Conservation (phyloP, 2,329 filamentous ascomycete genomes). For the Dichotomopilus funicola region DNA sequence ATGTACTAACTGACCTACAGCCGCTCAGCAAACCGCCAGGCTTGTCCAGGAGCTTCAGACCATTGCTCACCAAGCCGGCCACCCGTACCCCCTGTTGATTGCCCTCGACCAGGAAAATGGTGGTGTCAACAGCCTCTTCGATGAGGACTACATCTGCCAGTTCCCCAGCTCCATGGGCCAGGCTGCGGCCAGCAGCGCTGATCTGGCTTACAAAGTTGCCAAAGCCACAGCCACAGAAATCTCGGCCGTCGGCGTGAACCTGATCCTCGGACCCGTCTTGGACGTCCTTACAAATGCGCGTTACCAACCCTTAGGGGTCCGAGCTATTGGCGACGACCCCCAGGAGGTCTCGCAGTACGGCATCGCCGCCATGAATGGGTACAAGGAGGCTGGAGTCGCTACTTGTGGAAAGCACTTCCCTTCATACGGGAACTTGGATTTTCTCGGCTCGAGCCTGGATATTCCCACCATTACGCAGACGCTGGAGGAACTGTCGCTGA, state of each 20-base stretch:
- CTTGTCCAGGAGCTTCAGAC: slow-evolving; percentile 88
- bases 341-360: slow-evolving; percentile 92
- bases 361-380: slow-evolving; percentile 84
- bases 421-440: slow-evolving; percentile 91
- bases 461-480: slow-evolving; percentile 96
- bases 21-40: slow-evolving; percentile 80
- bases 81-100: slow-evolving; percentile 82
- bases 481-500: slow-evolving; percentile 84
- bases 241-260: slow-evolving; percentile 87
- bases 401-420: slow-evolving; percentile 96
- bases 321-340: slow-evolving; percentile 86
- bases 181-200: slow-evolving; percentile 80
- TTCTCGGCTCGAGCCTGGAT: slow-evolving; percentile 82
- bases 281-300: slow-evolving; percentile 91
- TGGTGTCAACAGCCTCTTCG: slow-evolving; percentile 92
- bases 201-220: slow-evolving; percentile 82
- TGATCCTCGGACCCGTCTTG: slow-evolving; percentile 87
- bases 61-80: slow-evolving; percentile 83
- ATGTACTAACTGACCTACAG: slow-evolving; percentile 40
- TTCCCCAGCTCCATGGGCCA: slow-evolving; percentile 97
- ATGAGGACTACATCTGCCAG: slow-evolving; percentile 91
- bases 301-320: slow-evolving; percentile 83
- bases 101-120: slow-evolving; percentile 97
- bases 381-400: slow-evolving; percentile 81
- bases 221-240: slow-evolving; percentile 92